phyloP scores from a whole-genome alignment of 108 stramenopile species.

The Discostella stelligeroides region DNA sequence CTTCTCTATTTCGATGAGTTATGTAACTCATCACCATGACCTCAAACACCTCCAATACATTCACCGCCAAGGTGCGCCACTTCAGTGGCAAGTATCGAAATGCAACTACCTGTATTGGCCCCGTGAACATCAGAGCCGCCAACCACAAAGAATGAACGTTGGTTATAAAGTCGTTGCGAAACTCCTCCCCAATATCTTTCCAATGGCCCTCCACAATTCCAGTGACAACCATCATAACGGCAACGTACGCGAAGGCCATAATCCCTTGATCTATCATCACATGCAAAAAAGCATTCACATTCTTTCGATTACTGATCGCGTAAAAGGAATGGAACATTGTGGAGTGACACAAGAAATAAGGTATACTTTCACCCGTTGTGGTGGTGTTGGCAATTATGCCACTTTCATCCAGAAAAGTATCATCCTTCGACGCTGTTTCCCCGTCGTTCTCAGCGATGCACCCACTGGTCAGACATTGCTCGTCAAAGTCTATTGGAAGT shows the following conservation, averaged over 20 bases:
- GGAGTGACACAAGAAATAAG: conserved; percentile 7
- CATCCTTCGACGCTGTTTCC: too few relatives aligned
- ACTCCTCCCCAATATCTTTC: conserved; percentile 14
- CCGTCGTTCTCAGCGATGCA: too few relatives aligned
- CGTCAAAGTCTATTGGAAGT: too few relatives aligned
- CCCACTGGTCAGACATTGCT: too few relatives aligned
- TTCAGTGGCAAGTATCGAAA: conserved; percentile 34
- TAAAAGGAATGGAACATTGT: conserved; percentile 9
- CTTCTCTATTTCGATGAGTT: too few relatives aligned
- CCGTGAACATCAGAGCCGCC: too few relatives aligned
- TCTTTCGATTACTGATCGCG: conserved; percentile 14
- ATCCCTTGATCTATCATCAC: conserved; percentile 33
- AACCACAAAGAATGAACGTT: conserved; percentile 23
- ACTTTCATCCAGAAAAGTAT: too few relatives aligned
- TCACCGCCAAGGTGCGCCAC: too few relatives aligned
- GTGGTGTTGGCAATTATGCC: too few relatives aligned
- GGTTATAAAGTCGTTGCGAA: conserved; percentile 22
- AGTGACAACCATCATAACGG: conserved; percentile 30
- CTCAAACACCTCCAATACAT: too few relatives aligned
- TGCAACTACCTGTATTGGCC: conserved; percentile 26
- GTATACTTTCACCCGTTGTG: too few relatives aligned
- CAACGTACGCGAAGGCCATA: conserved; percentile 37
- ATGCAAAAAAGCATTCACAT: conserved; percentile 26
- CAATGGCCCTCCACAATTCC: conserved; percentile 33
- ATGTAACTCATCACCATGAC: too few relatives aligned